Evolutionary conservation across 495 filamentous ascomycete species (phyloP).

Genomic region (Podospora fimiseda): DNA sequence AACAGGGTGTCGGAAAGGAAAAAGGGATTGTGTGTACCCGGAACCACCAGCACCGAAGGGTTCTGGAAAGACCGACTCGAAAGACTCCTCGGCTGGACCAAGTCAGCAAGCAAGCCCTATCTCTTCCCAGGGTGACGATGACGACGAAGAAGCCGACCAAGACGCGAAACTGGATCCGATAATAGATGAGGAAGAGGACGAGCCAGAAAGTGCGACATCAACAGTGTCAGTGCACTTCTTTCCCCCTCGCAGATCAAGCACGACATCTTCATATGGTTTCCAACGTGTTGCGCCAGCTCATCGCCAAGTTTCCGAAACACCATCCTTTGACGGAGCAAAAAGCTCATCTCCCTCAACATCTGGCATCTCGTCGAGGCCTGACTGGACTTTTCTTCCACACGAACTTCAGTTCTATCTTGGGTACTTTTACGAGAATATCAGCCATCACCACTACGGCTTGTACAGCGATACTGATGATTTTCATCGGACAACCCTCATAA

Average conservation of each 20-base stretch:
- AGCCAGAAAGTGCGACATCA: constrained; percentile 30
- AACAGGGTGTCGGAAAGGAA: constrained; percentile 76
- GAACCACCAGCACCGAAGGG: constrained; percentile 52
- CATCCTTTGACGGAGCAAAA: constrained; percentile 43
- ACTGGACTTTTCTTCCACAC: constrained; percentile 50
- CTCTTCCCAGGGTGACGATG: constrained; percentile 49
- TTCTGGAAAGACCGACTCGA: constrained; percentile 37
- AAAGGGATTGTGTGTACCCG: constrained; percentile 76
- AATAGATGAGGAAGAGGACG: constrained; percentile 59
- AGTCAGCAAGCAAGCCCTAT: constrained; percentile 45
- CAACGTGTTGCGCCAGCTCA: constrained; percentile 21
- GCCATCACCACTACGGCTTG: constrained; percentile 73
- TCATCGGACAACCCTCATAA: constrained; percentile 61
- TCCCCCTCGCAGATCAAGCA: constrained; percentile 38
- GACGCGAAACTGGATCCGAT: constrained; percentile 53
- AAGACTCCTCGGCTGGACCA: constrained; percentile 41
- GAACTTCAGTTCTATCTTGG: constrained; percentile 73
- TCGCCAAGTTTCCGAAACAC: constrained; percentile 45
- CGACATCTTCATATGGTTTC: constrained; percentile 33
- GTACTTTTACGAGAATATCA: constrained; percentile 69
- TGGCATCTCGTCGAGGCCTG: constrained; percentile 22
- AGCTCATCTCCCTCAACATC: constrained; percentile 46
- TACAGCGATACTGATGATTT: constrained; percentile 62
- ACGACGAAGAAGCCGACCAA: constrained; percentile 48
- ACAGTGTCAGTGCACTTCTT: constrained; percentile 31